These are phyloP conservation scores for Phytopythium montanum DNA, from an alignment of 352 stramenopile species.

Conservation along the genomic window DNA sequence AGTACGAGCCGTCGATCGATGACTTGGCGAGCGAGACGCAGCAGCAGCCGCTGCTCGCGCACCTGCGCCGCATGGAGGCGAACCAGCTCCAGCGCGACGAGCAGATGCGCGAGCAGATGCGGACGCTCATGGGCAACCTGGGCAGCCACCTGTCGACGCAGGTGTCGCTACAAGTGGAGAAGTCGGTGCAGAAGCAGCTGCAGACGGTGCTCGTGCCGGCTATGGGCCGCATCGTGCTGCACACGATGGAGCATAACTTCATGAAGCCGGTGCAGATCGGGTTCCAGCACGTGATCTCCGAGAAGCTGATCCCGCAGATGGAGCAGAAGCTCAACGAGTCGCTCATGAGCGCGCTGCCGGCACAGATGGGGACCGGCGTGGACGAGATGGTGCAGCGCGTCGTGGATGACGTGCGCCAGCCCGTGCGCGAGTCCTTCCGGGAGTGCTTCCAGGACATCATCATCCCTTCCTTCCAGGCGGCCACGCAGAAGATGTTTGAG, in stretches of 20 bases:
- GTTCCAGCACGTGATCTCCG: slow-evolving; percentile 72
- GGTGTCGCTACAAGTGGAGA: slow-evolving; percentile 68
- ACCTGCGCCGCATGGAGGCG: slow-evolving; percentile 69
- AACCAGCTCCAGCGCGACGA: slow-evolving; percentile 66
- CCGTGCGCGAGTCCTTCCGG: slow-evolving; percentile 80
- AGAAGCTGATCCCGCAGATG: slow-evolving; percentile 71
- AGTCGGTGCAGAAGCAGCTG: slow-evolving; percentile 81
- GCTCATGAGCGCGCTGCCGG: slow-evolving; percentile 46
- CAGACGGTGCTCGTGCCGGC: slow-evolving; percentile 77
- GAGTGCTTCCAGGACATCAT: slow-evolving; percentile 86
- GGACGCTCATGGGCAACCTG: slow-evolving; percentile 50
- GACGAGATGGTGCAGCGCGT: slow-evolving; percentile 72
- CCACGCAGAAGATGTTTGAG: slow-evolving; percentile 89
- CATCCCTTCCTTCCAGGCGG: slow-evolving; percentile 83
- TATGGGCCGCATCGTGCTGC: slow-evolving; percentile 82
- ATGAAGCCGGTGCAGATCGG: slow-evolving; percentile 82
- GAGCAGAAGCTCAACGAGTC: slow-evolving; percentile 68
- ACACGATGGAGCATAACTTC: slow-evolving; percentile 89
- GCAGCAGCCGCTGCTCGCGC: slow-evolving; percentile 50
- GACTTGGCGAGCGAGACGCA: slow-evolving; percentile 53
- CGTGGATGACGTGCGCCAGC: slow-evolving; percentile 75
- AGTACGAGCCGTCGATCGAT: slow-evolving; percentile 71
- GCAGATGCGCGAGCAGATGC: slow-evolving; percentile 66
- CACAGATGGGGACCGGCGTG: slow-evolving; percentile 58
- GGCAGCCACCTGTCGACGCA: slow-evolving; percentile 55